These are phyloP conservation scores for Agaricus sinodeliciosus DNA, from an alignment of 768 basidiomycete species.

Conservation along the genomic window DNA sequence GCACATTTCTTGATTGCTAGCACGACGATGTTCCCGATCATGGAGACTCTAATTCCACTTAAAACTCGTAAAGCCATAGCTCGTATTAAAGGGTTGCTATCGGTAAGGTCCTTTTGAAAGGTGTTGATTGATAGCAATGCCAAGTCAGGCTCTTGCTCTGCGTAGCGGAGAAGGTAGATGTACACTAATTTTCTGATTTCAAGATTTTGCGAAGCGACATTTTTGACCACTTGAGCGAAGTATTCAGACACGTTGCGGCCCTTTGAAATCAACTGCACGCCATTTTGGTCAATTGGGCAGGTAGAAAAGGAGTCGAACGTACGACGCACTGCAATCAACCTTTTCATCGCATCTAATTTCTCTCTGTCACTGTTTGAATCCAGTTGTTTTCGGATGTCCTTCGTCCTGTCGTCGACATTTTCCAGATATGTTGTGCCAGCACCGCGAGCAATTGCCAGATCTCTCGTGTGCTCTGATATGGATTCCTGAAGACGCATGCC, in stretches of 20 bases:
- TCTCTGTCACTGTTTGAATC: constrained; percentile 87
- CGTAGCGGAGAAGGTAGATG: constrained; percentile 93
- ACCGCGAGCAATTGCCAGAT: constrained; percentile 53
- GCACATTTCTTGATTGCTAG: constrained; percentile 91
- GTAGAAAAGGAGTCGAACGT: background rate
- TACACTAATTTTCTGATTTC: constrained; percentile 97
- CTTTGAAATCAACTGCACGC: constrained; percentile 81
- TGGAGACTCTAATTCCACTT: constrained; percentile 84
- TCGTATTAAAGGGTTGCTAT: constrained; percentile 88
- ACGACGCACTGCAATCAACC: constrained; percentile 79
- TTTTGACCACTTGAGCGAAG: constrained; percentile 97
- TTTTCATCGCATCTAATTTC: constrained; percentile 91
- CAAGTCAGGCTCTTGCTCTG: constrained; percentile 89
- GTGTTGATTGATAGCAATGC: constrained; percentile 96
- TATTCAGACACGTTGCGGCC: constrained; percentile 86
- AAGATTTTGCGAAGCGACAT: constrained; percentile 87
- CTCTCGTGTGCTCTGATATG: constrained; percentile 73
- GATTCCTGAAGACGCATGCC: constrained; percentile 82
- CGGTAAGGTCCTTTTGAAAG: constrained; percentile 93
- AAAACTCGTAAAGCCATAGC: constrained; percentile 95
- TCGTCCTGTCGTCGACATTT: constrained; percentile 65
- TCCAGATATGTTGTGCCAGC: constrained; percentile 58
- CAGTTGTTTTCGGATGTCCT: constrained; percentile 76
- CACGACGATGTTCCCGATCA: constrained; percentile 80
- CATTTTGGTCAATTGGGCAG: background rate